These are phyloP conservation scores for Oldenlandia corymbosa DNA, from an alignment of 257 asterid genomes.

Conservation along the genomic window DNA sequence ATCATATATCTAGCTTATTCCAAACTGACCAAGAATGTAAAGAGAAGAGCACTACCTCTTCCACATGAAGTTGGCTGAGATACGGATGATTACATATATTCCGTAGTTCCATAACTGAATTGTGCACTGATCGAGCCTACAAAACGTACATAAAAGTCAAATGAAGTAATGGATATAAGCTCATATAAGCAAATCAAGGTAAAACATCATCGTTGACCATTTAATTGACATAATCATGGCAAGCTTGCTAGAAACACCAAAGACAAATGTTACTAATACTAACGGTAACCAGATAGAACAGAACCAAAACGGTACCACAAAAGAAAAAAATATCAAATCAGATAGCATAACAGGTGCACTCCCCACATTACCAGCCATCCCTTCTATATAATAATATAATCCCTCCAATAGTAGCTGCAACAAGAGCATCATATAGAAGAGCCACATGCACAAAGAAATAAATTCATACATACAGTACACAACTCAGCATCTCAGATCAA, in stretches of 20 bases:
- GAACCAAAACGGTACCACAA: not conserved
- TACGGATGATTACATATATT: slow-evolving; percentile 99
- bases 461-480: not conserved
- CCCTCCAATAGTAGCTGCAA: too few species aligned
- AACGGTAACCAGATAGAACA: not conserved
- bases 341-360: not conserved
- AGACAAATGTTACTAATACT: not conserved
- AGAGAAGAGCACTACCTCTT: slow-evolving; percentile 64
- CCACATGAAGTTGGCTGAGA: slow-evolving; percentile 98
- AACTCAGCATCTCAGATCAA: not conserved
- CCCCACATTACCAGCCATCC: not conserved
- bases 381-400: too few species aligned
- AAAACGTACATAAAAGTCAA: too few species aligned
- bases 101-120: slow-evolving; percentile 97
- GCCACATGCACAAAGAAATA: not conserved
- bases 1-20: not conserved
- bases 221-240: not conserved
- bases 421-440: not conserved
- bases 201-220: not conserved
- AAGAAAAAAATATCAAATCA: not conserved
- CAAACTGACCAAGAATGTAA: slow-evolving; percentile 6
- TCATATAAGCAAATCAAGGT: not conserved
- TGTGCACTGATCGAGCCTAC: slow-evolving; percentile 93
- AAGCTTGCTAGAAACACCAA: not conserved
- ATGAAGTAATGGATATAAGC: not conserved